A percentile compares a stretch with the other conserved stretches of the same genome.
These are phyloP conservation scores for Cryphonectria carpinicola DNA, from an alignment of 2,329 filamentous ascomycete species.

Conservation along the genomic window DNA sequence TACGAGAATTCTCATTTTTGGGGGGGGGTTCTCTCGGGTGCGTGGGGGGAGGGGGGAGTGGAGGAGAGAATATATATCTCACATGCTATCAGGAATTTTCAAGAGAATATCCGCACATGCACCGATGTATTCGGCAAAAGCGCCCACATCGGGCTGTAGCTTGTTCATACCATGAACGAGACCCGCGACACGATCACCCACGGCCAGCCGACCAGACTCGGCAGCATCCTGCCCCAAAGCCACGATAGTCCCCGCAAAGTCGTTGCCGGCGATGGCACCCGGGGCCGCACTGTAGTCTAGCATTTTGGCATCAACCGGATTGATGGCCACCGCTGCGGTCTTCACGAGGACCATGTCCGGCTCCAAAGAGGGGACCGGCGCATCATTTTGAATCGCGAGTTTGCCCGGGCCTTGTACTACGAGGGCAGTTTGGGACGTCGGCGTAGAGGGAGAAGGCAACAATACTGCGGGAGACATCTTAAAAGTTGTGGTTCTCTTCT, in stretches of 20 bases:
- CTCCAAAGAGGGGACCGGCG: constrained; percentile 7
- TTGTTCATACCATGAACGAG: constrained; percentile 10
- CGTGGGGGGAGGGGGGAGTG: no score
- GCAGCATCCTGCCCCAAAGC: constrained; percentile 31
- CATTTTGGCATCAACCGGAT: constrained; percentile 41
- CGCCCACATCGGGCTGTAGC: constrained; percentile 2
- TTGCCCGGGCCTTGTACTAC: background rate
- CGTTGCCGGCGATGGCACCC: constrained; percentile 38
- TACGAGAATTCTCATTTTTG: no score
- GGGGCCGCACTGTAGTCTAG: constrained; percentile 33
- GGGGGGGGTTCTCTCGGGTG: no score
- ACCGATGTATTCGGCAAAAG: constrained; percentile 9
- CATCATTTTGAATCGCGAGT: background rate
- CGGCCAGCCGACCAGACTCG: background rate
- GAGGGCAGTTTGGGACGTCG: background rate
- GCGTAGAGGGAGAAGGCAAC: background rate
- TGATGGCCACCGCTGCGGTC: constrained; percentile 40
- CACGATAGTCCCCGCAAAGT: constrained; percentile 40
- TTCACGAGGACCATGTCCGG: constrained; percentile 30
- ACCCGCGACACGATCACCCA: constrained; percentile 2
- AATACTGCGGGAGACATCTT: background rate
- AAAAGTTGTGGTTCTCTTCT: background rate
- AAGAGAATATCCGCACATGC: background rate
- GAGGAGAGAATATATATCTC: background rate
- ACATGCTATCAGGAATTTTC: constrained; percentile 6